Conservation (phyloP, 352 stramenopile species). For the Pythium biforme region DNA sequence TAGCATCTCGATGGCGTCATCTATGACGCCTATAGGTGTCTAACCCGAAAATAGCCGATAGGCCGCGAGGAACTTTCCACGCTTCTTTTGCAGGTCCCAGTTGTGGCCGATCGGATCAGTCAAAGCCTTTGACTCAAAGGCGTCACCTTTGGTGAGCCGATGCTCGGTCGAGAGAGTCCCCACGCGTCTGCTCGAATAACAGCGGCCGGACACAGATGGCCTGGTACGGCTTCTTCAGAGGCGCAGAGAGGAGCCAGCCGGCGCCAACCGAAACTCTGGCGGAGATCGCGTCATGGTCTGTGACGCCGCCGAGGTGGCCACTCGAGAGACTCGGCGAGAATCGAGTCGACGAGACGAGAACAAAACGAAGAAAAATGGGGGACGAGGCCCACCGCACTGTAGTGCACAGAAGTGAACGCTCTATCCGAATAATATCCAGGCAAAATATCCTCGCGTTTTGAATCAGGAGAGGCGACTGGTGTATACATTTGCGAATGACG, state of each 20-base stretch:
- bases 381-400: not conserved
- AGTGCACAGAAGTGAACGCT: not conserved
- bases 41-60: no score
- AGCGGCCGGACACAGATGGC: conserved; percentile 15
- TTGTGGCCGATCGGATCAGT: no score
- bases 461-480: no score
- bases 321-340: no score
- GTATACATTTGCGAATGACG: not conserved
- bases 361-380: not conserved
- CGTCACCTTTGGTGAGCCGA: no score
- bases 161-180: no score
- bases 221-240: conserved; percentile 2
- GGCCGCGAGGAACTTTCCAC: not conserved
- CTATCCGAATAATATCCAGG: no score
- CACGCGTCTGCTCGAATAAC: not conserved
- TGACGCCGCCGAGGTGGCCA: conserved; percentile 10
- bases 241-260: conserved; percentile 12
- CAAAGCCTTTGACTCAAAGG: no score
- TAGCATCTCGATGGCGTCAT: not conserved
- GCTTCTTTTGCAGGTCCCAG: not conserved
- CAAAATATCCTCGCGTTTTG: no score
- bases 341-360: conserved; percentile 8
- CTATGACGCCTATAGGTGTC: no score
- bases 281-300: not conserved
- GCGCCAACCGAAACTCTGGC: conserved; percentile 1